Conservation (phyloP, 768 basidiomycete species). For the Pleurotus sapidus region DNA sequence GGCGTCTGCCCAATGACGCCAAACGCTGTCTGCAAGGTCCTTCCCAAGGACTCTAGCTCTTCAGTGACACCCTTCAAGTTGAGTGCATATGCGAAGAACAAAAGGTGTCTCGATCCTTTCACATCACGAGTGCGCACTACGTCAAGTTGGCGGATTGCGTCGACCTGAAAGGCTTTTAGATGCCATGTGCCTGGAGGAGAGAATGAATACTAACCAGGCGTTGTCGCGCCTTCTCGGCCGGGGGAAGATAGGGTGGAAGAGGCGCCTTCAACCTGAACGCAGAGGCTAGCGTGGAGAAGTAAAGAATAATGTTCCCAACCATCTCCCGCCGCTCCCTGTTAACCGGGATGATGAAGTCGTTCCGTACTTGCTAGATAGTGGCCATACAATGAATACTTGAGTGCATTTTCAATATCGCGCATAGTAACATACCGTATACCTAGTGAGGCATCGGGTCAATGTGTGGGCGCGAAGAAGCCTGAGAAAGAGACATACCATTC, state of each 20-base stretch:
- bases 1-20: constrained; percentile 86
- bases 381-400: background rate
- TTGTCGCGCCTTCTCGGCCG: constrained; percentile 81
- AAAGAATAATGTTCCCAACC: constrained; percentile 93
- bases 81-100: constrained; percentile 93
- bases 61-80: constrained; percentile 87
- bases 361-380: constrained; percentile 61
- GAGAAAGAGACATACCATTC: constrained; percentile 65
- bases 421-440: constrained; percentile 63
- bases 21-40: constrained; percentile 82
- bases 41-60: constrained; percentile 82
- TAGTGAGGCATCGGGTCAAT: constrained; percentile 18
- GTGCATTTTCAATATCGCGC: background rate
- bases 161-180: constrained; percentile 46
- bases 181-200: background rate
- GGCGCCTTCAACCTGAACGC: constrained; percentile 87
- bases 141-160: constrained; percentile 80
- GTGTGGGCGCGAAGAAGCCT: background rate
- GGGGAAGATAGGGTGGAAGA: constrained; percentile 94
- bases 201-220: constrained; percentile 52
- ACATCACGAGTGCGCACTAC: constrained; percentile 84
- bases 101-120: constrained; percentile 77
- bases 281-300: constrained; percentile 76
- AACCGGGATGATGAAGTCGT: constrained; percentile 89
- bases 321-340: constrained; percentile 88